Conservation (phyloP, 2,329 filamentous ascomycete species). For the Diplocarpon rosae region DNA sequence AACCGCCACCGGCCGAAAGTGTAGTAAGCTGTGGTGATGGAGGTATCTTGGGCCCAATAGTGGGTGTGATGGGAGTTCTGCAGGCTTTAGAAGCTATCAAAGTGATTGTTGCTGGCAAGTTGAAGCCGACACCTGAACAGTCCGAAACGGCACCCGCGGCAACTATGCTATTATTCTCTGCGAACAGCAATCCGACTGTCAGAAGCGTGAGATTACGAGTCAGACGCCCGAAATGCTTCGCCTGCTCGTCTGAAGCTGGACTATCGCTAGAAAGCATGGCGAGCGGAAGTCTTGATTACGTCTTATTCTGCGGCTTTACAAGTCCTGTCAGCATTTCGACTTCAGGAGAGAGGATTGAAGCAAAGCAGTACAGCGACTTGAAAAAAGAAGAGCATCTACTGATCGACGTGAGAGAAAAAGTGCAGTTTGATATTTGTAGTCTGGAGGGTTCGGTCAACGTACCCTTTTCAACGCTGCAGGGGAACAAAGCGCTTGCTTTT, state of each 20-base stretch:
- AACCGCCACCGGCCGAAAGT: slow-evolving; percentile 71
- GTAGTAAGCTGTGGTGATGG: slow-evolving; percentile 86
- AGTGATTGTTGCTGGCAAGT: slow-evolving; percentile 43
- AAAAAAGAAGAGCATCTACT: slow-evolving; percentile 40
- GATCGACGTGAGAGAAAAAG: slow-evolving; percentile 74
- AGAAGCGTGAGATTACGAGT: slow-evolving; percentile 64
- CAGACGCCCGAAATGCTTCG: slow-evolving; percentile 59
- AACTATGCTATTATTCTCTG: slow-evolving; percentile 38
- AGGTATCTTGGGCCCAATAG: slow-evolving; percentile 83
- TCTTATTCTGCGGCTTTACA: slow-evolving; percentile 68
- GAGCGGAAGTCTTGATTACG: slow-evolving; percentile 66
- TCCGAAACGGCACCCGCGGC: slow-evolving; percentile 15
- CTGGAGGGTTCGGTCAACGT: slow-evolving; percentile 68
- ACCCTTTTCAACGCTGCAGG: slow-evolving; percentile 46
- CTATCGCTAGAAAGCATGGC: slow-evolving; percentile 53
- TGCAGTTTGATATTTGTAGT: slow-evolving; percentile 72
- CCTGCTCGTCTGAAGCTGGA: slow-evolving; percentile 55
- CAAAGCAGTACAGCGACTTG: slow-evolving; percentile 40
- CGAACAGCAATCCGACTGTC: slow-evolving; percentile 46
- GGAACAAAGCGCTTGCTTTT: slow-evolving; percentile 11
- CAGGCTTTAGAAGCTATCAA: slow-evolving; percentile 87
- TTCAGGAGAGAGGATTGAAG: slow-evolving; percentile 57
- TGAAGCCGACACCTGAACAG: slow-evolving; percentile 6
- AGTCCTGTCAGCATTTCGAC: slow-evolving; percentile 44
- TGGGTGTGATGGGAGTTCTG: slow-evolving; percentile 84